A percentile compares a stretch with the other conserved stretches of the same genome.
These are phyloP conservation scores for Hanseniaspora nectarophila DNA, from an alignment of 805 yeast genomes.

Conservation along the genomic window DNA sequence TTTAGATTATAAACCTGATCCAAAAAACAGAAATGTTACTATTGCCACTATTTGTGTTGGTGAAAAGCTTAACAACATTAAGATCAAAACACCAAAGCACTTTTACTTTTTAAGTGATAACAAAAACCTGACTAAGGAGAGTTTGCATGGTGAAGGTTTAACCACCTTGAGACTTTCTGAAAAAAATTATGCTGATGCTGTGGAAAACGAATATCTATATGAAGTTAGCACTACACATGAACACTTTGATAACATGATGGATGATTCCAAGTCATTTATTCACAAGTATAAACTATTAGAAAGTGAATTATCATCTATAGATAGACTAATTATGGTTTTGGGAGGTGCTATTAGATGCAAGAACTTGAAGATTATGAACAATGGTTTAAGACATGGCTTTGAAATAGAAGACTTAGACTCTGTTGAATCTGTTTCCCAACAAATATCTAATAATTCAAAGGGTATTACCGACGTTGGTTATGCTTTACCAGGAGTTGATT, in stretches of 20 bases:
- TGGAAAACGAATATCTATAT: slow-evolving; percentile 55
- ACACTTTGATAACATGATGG: slow-evolving; percentile 36
- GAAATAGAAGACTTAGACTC: slow-evolving; percentile 43
- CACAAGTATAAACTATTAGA: slow-evolving; percentile 65
- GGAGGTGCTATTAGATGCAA: slow-evolving; percentile 68
- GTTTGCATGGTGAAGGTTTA: slow-evolving; percentile 36
- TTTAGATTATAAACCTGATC: slow-evolving; percentile 47
- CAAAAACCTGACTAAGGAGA: slow-evolving; percentile 31
- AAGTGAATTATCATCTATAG: slow-evolving; percentile 50
- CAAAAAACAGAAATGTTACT: slow-evolving; percentile 58
- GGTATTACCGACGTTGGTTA: slow-evolving; percentile 48
- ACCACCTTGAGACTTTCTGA: slow-evolving; percentile 50
- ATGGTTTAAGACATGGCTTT: slow-evolving; percentile 78
- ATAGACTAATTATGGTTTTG: slow-evolving; percentile 65
- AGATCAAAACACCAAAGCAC: slow-evolving; percentile 61
- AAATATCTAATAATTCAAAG: slow-evolving; percentile 37
- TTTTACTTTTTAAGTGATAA: slow-evolving; percentile 48
- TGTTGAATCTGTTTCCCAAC: slow-evolving; percentile 18
- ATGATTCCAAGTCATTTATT: slow-evolving; percentile 49
- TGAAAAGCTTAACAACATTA: slow-evolving; percentile 60
- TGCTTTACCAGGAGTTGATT: slow-evolving; percentile 45
- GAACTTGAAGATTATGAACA: slow-evolving; percentile 71
- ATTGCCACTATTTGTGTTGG: slow-evolving; percentile 59
- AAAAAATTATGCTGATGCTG: slow-evolving; percentile 31
- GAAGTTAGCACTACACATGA: slow-evolving; percentile 52